Base-by-base conservation (phyloP, 352 stramenopile genomes). In the Plasmopara viticola region DNA sequence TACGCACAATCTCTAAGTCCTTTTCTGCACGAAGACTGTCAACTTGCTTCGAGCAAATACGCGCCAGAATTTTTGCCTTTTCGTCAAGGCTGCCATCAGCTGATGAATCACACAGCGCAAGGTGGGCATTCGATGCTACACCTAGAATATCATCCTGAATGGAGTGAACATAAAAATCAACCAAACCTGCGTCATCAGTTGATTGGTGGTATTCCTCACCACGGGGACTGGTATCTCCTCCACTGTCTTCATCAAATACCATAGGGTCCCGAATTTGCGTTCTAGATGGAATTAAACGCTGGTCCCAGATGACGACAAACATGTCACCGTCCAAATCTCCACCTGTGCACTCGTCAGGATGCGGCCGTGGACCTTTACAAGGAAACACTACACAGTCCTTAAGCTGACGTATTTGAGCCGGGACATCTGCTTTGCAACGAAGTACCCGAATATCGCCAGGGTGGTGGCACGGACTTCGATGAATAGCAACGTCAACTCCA, bases 221-320 rank as follows among this genome's bases (percentile, higher is more conserved):
- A 28, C 43, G 13, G 12, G 52, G 51, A 44, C 52, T 66, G 5
- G 34, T 58, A 35, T 55, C 51, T 20, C 33, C 52, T 44, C 31
- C 56, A 34, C 18, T 42, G 8, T 68, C 51, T 42, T 72, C 57
- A 14, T 70, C 58, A 47, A 79, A 80, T 5, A 39, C 31, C 78
- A 87, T 88, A 12, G 78, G 66, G 34, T 66, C 57, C 4, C 74
- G 47, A 6, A 81, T 56, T 46, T 80, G 55, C 12, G 68, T 41
- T 43, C 54, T 64, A 9, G 42, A 49, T 12, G 81, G 84, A 45
- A 94, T 74, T 13, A 94, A 66, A 0, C 70, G 64, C 20, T 86
- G 44, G 47, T 94, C 84, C 84, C 84, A 94, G 58, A 94, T 88
- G 7, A 88, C 76, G 5, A 82, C 75, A 53, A 87, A 94, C 25